Base-by-base conservation (phyloP, 805 yeast genomes). In the Metschnikowia kofuensis region DNA sequence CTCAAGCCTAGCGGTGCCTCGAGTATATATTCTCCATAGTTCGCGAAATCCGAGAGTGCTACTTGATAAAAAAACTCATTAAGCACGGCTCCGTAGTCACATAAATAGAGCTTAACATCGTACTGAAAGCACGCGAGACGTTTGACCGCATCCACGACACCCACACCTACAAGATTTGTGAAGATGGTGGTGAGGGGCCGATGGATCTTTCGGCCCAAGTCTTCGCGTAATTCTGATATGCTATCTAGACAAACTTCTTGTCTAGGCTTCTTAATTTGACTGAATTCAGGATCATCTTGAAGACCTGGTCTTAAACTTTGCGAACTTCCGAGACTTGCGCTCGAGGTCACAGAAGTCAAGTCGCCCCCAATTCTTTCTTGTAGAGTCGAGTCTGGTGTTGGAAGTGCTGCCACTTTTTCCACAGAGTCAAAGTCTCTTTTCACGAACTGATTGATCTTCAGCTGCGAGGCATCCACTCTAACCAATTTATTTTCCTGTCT, bases 81-180 rank as follows among this genome's bases (percentile, higher is more conserved):
- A 29, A 84, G 72, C 0, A 88, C 62, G 0, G 87, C 76, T 0
- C 85, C 89, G 64, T 89, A 94, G 65, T 92, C 97, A 15, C 92
- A 82, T 26, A 94, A 66, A 61, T 78, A 85, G 12, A 94, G 70
- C 49, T 83, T 82, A 8, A 90, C 85, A 57, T 85, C 96, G 61
- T 83, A 79, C 63, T 94, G 99, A 39, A 92, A 73, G n/a, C 96
- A 86, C 12, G 87, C 84, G 16, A 92, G 69, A 39, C 97, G 70
- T 52, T 81, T 77, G 11, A 67, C 61, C 10, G 78, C 77, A 62
- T 92, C 98, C 1, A 88, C 91, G 3, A 92, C 68, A 0, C 99
- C 99, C 8, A 94, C 85, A 60, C 77, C 88, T 0, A 85, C 80
- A 43, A 85, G 79, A 47, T 86, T 80, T 8, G 85, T 76, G 64